phyloP scores from a whole-genome alignment of 345 rosid genomes.

The Microcos paniculata region DNA sequence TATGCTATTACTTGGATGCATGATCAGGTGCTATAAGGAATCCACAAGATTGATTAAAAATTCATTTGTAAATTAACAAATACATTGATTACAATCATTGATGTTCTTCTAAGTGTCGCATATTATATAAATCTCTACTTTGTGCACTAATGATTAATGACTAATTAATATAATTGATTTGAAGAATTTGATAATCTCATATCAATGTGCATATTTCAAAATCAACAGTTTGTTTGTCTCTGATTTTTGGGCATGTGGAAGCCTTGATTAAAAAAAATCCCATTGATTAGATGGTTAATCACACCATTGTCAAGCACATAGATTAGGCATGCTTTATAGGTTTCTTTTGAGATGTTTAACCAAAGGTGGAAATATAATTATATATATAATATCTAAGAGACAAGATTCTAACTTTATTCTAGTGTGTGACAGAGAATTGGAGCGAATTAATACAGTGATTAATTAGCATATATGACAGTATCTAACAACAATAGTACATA shows the following conservation, averaged over 20 bases:
- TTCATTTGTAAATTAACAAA: too few species aligned
- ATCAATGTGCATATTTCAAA: background rate
- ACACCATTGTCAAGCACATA: background rate
- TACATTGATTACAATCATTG: too few species aligned
- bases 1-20: too few species aligned
- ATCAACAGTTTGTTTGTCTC: too few species aligned
- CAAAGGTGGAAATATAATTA: background rate
- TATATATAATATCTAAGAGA: background rate
- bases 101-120: too few species aligned
- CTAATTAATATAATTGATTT: background rate
- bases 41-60: too few species aligned
- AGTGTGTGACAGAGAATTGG: constrained; percentile 2
- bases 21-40: too few species aligned
- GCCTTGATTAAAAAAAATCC: background rate
- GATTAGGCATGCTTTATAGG: background rate
- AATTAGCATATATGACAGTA: background rate
- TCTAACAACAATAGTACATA: background rate
- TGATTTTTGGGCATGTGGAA: background rate
- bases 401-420: constrained; percentile 2
- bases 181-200: background rate
- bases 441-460: background rate
- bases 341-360: background rate
- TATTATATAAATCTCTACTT: too few species aligned
- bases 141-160: background rate
- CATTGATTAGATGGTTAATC: background rate